Evolutionary conservation across 768 basidiomycete genomes (phyloP), one percentile per base, ranked within the genome.

Genomic region (Neoboletus subvelutipes): DNA sequence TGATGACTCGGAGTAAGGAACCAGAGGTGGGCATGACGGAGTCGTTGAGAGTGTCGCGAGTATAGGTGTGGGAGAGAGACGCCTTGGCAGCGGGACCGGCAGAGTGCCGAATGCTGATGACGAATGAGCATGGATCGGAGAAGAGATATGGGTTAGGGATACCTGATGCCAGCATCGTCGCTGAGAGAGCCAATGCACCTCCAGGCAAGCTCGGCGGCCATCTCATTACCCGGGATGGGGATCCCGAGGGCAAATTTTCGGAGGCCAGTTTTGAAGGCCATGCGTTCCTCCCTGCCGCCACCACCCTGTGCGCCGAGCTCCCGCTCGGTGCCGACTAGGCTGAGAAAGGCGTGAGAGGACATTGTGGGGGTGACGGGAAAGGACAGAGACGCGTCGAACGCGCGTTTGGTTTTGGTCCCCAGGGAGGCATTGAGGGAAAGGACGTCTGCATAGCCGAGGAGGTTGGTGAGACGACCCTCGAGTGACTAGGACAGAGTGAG

Each of bases 361-460:
- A 98, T 82, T 55, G 79, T 71, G 12, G 79, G 70, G 0, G 83
- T 79, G 40, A 92, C 69, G 1, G 92, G 92, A 0, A 84, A 75
- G 0, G 80, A 77, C 2, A 88, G 71, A 12, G 86, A 75, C 42
- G 85, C 88, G 57, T 92, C 82, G 73, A 91, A 95, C 0, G 94
- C 84, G 52, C 86, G 84, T 55, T 85, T 83, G 0, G 94, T 98
- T 67, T 89, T 88, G 3, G 95, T 96, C 0, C 95, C 96, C 18
- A 88, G 77, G 1, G 94, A 84, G 12, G 91, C 71, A 51, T 90
- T 89, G 15, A 88, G 92, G 65, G 92, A 88, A 49, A 98, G 77
- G 0, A 84, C 83, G 72, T 99, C 96, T 17, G 89, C 96, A 8
- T 93, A 90, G 26, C 96, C 96, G 63, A 98, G 89, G 5, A 89